These are phyloP conservation scores for Trichophyton verrucosum DNA, from an alignment of 2,329 filamentous ascomycete species.

Conservation along the genomic window DNA sequence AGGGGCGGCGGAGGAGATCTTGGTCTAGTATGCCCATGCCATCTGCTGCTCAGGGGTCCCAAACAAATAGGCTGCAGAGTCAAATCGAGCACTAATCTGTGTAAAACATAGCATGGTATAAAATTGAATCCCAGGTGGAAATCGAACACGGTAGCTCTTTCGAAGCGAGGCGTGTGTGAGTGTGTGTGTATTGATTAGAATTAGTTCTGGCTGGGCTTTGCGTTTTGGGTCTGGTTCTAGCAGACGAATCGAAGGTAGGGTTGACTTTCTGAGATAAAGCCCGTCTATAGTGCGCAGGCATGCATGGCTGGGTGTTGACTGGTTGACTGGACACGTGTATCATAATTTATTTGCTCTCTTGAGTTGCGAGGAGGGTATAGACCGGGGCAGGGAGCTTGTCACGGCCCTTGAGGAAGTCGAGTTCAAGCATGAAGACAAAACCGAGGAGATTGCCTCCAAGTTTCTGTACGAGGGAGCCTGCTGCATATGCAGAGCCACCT, in stretches of 20 bases:
- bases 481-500: conserved; percentile 87
- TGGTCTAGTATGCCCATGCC: neutral
- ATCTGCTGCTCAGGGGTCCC: neutral
- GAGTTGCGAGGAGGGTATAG: conserved; percentile 60
- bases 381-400: conserved; percentile 78
- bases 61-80: neutral
- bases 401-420: conserved; percentile 82
- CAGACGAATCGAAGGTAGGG: neutral
- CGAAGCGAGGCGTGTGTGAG: neutral
- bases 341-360: neutral
- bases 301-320: neutral
- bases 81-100: neutral
- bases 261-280: neutral
- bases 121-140: neutral
- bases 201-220: neutral
- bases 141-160: neutral
- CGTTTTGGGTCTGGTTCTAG: neutral
- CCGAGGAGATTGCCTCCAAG: conserved; percentile 76
- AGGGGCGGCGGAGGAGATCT: too few relatives aligned
- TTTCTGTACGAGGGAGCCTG: conserved; percentile 72
- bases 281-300: neutral
- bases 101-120: neutral
- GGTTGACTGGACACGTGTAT: neutral
- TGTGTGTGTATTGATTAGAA: neutral
- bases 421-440: conserved; percentile 90